Evolutionary conservation across 1,284 basidiomycete genomes (phyloP).

Genomic region (Moesziomyces antarcticus): DNA sequence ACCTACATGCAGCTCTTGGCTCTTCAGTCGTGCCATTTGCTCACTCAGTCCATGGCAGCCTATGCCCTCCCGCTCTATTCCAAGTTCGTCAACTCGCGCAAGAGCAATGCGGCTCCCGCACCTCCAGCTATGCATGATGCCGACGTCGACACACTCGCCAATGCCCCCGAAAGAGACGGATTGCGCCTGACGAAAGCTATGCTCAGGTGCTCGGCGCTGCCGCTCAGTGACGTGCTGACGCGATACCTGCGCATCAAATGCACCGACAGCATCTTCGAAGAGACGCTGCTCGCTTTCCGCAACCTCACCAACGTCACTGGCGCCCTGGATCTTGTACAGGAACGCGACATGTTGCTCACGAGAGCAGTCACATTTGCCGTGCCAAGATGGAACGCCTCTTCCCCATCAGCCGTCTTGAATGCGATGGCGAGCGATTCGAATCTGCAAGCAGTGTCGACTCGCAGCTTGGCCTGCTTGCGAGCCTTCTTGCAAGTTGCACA

Average conservation of each 20-base stretch:
- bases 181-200: constrained; percentile 78
- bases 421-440: constrained; percentile 11
- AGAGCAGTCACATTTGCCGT: constrained; percentile 88
- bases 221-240: constrained; percentile 85
- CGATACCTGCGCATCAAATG: constrained; percentile 89
- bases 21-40: constrained; percentile 84
- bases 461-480: constrained; percentile 90
- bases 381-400: constrained; percentile 32
- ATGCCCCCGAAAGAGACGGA: constrained; percentile 64
- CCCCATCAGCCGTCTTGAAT: constrained; percentile 7
- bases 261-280: constrained; percentile 86
- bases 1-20: constrained; percentile 91
- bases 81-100: constrained; percentile 69
- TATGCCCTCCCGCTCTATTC: constrained; percentile 79
- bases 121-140: constrained; percentile 72
- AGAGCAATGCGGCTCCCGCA: constrained; percentile 53
- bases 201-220: constrained; percentile 87
- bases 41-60: constrained; percentile 86
- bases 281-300: constrained; percentile 82
- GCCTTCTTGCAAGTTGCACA: constrained; percentile 82
- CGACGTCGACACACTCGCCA: constrained; percentile 40
- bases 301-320: constrained; percentile 88
- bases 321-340: constrained; percentile 83
- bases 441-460: constrained; percentile 76
- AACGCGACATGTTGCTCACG: constrained; percentile 91